Conservation (phyloP, 1,284 basidiomycete genomes). For the Cutaneotrichosporon dermatis region DNA sequence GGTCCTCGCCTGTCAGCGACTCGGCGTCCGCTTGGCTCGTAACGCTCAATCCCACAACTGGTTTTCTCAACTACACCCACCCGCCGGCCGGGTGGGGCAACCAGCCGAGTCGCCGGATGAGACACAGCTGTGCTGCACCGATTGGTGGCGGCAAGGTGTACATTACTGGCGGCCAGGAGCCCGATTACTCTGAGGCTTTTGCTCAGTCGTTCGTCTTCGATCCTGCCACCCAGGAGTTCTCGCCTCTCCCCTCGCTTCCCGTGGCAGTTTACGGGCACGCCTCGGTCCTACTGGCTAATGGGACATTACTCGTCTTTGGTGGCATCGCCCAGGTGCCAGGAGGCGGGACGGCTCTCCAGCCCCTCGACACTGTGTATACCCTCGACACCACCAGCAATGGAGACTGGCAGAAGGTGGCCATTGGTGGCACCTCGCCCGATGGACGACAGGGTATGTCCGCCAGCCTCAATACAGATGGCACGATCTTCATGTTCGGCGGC, state of each 20-base stretch:
- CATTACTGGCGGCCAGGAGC: conserved; percentile 69
- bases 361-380: conserved; percentile 58
- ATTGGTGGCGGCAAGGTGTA: conserved; percentile 53
- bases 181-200: conserved; percentile 66
- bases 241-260: conserved; percentile 59
- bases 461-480: conserved; percentile 53
- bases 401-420: conserved; percentile 38
- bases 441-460: conserved; percentile 64
- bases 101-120: conserved; percentile 67
- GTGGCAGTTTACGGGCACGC: conserved; percentile 66
- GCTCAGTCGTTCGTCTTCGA: conserved; percentile 64
- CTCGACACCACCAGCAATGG: conserved; percentile 55
- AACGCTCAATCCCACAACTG: conserved; percentile 25
- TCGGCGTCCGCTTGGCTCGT: conserved; percentile 62
- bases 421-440: conserved; percentile 51
- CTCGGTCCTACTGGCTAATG: conserved; percentile 63
- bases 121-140: conserved; percentile 60
- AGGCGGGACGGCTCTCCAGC: conserved; percentile 27
- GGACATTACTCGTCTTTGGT: conserved; percentile 67
- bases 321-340: conserved; percentile 57
- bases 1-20: conserved; percentile 52
- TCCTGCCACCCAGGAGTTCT: conserved; percentile 54
- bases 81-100: conserved; percentile 58
- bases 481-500: conserved; percentile 71
- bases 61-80: conserved; percentile 27